These are phyloP conservation scores for Rhizopogon sp. DNA, from an alignment of 768 basidiomycete genomes.

Conservation along the genomic window DNA sequence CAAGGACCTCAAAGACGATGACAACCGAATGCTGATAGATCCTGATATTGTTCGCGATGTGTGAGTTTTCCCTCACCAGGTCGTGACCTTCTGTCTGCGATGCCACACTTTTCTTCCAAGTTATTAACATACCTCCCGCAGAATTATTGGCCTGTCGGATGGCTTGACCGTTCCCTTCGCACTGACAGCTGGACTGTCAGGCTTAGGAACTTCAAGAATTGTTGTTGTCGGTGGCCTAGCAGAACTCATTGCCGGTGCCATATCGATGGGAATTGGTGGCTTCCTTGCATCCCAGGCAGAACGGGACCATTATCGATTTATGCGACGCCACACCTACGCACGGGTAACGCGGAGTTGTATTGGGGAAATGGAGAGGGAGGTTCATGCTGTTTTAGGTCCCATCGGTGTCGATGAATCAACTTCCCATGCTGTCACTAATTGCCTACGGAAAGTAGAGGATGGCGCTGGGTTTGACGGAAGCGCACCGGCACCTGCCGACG, in stretches of 20 bases:
- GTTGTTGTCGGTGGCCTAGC: constrained; percentile 94
- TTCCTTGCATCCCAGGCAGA: constrained; percentile 97
- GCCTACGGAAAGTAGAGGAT: constrained; percentile 64
- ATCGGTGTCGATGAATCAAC: constrained; percentile 85
- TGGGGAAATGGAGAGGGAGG: constrained; percentile 96
- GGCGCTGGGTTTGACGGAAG: constrained; percentile 21
- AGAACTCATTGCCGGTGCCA: constrained; percentile 93
- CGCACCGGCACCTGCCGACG: constrained; percentile 31
- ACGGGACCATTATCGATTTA: constrained; percentile 89
- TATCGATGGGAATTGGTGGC: constrained; percentile 98
- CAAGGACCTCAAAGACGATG: constrained; percentile 77
- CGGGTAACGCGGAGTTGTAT: constrained; percentile 87
- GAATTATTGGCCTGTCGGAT: constrained; percentile 87
- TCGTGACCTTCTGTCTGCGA: not conserved
- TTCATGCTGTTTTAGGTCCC: constrained; percentile 80
- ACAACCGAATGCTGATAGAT: constrained; percentile 77
- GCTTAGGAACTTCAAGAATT: constrained; percentile 84
- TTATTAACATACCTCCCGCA: constrained; percentile 23
- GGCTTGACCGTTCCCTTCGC: constrained; percentile 92
- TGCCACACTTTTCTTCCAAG: not conserved
- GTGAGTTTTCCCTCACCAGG: constrained; percentile 36
- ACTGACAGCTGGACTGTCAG: constrained; percentile 82
- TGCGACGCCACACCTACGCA: constrained; percentile 64
- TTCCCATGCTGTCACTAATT: constrained; percentile 73
- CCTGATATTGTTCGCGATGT: constrained; percentile 86